These are phyloP conservation scores for Phytophthora pseudosyringae DNA, from an alignment of 352 stramenopile species.

Conservation along the genomic window DNA sequence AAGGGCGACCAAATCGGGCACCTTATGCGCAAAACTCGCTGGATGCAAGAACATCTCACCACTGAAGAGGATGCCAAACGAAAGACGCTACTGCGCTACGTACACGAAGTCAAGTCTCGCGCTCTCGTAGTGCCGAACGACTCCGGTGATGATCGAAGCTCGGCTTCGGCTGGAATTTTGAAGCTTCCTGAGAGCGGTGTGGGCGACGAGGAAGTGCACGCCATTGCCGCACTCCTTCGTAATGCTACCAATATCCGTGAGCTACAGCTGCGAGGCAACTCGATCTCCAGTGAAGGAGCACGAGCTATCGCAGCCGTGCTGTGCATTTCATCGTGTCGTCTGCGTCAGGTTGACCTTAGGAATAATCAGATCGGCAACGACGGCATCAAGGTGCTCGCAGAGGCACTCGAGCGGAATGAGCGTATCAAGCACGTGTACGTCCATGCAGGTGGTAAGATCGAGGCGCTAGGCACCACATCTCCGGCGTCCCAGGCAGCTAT, in stretches of 20 bases:
- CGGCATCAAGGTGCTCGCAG: constrained; percentile 93
- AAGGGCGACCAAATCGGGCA: constrained; percentile 89
- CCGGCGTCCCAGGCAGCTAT: constrained; percentile 38
- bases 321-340: constrained; percentile 63
- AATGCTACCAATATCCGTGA: constrained; percentile 93
- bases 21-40: constrained; percentile 68
- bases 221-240: constrained; percentile 92
- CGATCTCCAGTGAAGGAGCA: constrained; percentile 92
- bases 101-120: constrained; percentile 93
- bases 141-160: constrained; percentile 10
- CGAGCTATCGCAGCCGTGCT: constrained; percentile 93
- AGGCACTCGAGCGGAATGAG: constrained; percentile 93
- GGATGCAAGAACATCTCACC: constrained; percentile 86
- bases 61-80: constrained; percentile 96
- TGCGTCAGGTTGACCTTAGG: constrained; percentile 92
- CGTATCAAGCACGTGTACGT: constrained; percentile 96
- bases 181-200: constrained; percentile 92
- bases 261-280: constrained; percentile 92
- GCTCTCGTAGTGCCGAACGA: constrained; percentile 25
- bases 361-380: constrained; percentile 92
- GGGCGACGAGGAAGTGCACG: constrained; percentile 96
- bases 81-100: constrained; percentile 94
- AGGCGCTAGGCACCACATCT: constrained; percentile 88
- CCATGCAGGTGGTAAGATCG: constrained; percentile 95
- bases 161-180: constrained; percentile 35